These are phyloP conservation scores for Clarireedia sp. DNA, from an alignment of 2,329 filamentous ascomycete genomes.

Conservation along the genomic window DNA sequence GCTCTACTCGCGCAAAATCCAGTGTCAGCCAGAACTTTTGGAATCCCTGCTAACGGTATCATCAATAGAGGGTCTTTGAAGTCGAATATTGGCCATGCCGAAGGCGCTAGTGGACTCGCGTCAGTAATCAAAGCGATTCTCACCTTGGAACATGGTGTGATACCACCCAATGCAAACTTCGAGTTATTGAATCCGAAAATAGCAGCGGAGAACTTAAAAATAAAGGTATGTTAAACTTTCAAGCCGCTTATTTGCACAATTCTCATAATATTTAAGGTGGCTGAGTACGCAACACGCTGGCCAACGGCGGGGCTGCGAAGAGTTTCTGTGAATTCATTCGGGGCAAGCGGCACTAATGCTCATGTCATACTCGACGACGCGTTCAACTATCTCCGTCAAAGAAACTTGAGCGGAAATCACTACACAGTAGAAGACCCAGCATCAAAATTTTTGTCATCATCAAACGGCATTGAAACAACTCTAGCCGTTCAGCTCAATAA, in stretches of 20 bases:
- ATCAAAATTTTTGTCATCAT: not conserved
- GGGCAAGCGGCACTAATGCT: slow-evolving; percentile 12
- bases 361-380: slow-evolving; percentile 12
- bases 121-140: slow-evolving; percentile 13
- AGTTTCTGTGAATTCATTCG: slow-evolving; percentile 13
- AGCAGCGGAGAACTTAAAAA: slow-evolving; percentile 23
- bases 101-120: slow-evolving; percentile 13
- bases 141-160: slow-evolving; percentile 26
- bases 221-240: not conserved
- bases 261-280: slow-evolving; percentile 8
- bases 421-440: not conserved
- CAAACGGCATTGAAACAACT: not conserved
- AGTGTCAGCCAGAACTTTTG: not conserved
- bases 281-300: slow-evolving; percentile 1
- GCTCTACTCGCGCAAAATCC: not conserved
- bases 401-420: not conserved
- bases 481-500: not conserved
- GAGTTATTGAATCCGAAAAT: not conserved
- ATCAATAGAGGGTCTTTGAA: slow-evolving; percentile 18
- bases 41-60: not conserved
- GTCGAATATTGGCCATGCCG: slow-evolving; percentile 22
- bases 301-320: slow-evolving; percentile 9
- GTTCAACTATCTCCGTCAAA: not conserved
- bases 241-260: slow-evolving; percentile 13
- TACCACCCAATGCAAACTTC: slow-evolving; percentile 21